phyloP scores from a whole-genome alignment of 805 yeast genomes.

The Teunomyces panamensis region DNA sequence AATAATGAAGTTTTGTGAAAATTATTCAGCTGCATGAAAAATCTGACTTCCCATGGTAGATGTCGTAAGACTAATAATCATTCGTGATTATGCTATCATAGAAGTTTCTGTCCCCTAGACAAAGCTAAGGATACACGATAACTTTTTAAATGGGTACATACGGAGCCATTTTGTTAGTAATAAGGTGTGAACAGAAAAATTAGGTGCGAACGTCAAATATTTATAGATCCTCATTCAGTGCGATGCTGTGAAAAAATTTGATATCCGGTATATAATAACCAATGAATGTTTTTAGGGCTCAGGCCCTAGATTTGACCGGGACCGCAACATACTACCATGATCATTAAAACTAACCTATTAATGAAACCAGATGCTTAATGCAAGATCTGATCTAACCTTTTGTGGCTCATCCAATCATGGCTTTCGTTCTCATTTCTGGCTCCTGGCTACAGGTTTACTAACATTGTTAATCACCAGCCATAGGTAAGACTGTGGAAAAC shows the following conservation, averaged over 20 bases:
- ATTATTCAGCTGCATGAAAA: conserved; percentile 35
- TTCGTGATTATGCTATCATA: conserved; percentile 7
- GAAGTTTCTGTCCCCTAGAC: background rate
- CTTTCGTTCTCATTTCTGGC: too few relatives aligned
- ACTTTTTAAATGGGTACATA: conserved; percentile 19
- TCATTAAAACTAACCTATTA: background rate
- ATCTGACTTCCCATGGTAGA: conserved; percentile 38
- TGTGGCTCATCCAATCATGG: too few relatives aligned
- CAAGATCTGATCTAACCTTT: too few relatives aligned
- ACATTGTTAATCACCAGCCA: too few relatives aligned
- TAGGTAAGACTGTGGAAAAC: too few relatives aligned
- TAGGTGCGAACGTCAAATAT: background rate
- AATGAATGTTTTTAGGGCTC: background rate
- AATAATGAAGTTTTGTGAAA: conserved; percentile 23
- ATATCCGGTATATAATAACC: background rate
- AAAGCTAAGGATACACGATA: conserved; percentile 3
- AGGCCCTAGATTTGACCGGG: background rate
- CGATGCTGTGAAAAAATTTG: conserved; percentile 1
- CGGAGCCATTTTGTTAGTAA: conserved; percentile 29
- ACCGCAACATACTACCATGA: background rate
- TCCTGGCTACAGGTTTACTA: too few relatives aligned
- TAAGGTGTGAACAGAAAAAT: background rate
- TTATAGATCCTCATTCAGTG: background rate
- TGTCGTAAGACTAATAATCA: background rate
- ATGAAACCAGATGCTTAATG: background rate